Evolutionary conservation across 495 filamentous ascomycete species (phyloP).

Genomic region (Entonaema liquescens): DNA sequence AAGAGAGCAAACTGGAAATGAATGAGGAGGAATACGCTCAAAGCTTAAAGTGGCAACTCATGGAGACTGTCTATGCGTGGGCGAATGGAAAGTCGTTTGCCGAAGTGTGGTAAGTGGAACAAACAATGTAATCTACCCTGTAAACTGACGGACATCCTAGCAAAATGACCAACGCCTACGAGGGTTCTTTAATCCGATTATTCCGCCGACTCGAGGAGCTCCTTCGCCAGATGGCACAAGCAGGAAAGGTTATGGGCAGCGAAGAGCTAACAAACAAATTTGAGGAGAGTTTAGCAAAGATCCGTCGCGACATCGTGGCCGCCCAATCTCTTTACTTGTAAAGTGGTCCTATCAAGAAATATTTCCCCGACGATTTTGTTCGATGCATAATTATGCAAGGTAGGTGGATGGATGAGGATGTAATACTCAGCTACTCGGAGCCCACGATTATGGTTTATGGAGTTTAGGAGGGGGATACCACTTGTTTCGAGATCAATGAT

Average conservation of each 20-base stretch:
- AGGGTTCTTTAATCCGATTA: constrained; percentile 92
- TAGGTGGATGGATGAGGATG: constrained; percentile 7
- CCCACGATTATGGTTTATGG: constrained; percentile 13
- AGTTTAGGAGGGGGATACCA: constrained; percentile 40
- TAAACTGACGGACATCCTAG: constrained; percentile 52
- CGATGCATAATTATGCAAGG: neutral
- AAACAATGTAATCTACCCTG: neutral
- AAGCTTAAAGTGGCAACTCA: constrained; percentile 88
- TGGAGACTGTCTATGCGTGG: constrained; percentile 97
- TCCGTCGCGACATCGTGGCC: constrained; percentile 90
- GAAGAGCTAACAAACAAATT: constrained; percentile 91
- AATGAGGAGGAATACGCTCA: constrained; percentile 93
- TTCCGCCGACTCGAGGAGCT: constrained; percentile 96
- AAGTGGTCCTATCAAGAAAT: neutral
- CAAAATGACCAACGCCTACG: constrained; percentile 98
- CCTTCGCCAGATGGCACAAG: constrained; percentile 96
- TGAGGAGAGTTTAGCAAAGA: constrained; percentile 80
- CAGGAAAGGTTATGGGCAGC: constrained; percentile 95
- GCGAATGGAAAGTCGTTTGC: constrained; percentile 89
- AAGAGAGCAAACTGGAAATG: constrained; percentile 88
- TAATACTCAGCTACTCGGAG: neutral
- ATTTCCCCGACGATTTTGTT: neutral
- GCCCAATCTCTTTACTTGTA: constrained; percentile 91
- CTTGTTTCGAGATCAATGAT: constrained; percentile 34
- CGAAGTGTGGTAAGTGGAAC: constrained; percentile 83